Evolutionary conservation across 1,284 basidiomycete species (phyloP).

Genomic region (Cryptococcus sp.): DNA sequence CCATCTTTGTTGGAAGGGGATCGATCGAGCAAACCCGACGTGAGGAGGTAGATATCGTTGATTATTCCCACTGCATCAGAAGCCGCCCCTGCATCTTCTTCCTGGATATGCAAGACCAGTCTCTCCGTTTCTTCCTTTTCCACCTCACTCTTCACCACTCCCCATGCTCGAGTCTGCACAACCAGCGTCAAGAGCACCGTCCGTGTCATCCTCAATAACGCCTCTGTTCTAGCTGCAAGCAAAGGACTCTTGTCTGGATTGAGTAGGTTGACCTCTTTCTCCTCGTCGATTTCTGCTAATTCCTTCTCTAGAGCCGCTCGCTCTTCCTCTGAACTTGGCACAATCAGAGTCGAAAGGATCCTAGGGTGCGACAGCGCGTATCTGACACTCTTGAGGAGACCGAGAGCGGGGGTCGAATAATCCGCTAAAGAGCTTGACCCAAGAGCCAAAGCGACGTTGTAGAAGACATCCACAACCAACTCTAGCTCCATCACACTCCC

Average conservation of each 20-base stretch:
- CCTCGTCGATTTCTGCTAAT: conserved; percentile 58
- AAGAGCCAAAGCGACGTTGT: conserved; percentile 61
- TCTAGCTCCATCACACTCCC: conserved; percentile 78
- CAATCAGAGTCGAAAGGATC: conserved; percentile 75
- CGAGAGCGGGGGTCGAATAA: conserved; percentile 66
- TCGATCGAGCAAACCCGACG: conserved; percentile 47
- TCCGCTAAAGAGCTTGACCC: conserved; percentile 59
- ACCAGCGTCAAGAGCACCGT: conserved; percentile 70
- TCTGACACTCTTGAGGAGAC: conserved; percentile 82
- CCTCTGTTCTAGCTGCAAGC: conserved; percentile 67
- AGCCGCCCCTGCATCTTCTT: conserved; percentile 8
- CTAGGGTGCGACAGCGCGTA: conserved; percentile 89
- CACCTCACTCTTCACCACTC: conserved; percentile 64
- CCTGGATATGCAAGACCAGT: conserved; percentile 13
- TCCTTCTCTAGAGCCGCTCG: conserved; percentile 60
- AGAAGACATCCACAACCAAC: conserved; percentile 72
- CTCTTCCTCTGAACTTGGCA: conserved; percentile 77
- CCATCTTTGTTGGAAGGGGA: conserved; percentile 9
- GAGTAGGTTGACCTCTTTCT: conserved; percentile 50
- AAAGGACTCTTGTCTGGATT: conserved; percentile 69
- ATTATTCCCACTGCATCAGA: conserved; percentile 41
- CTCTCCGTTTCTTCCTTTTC: conserved; percentile 64
- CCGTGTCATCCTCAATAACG: conserved; percentile 67
- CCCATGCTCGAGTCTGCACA: conserved; percentile 68
- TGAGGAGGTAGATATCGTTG: conserved; percentile 73